Conservation (phyloP, 352 stramenopile genomes). For the Globisporangium splendens region DNA sequence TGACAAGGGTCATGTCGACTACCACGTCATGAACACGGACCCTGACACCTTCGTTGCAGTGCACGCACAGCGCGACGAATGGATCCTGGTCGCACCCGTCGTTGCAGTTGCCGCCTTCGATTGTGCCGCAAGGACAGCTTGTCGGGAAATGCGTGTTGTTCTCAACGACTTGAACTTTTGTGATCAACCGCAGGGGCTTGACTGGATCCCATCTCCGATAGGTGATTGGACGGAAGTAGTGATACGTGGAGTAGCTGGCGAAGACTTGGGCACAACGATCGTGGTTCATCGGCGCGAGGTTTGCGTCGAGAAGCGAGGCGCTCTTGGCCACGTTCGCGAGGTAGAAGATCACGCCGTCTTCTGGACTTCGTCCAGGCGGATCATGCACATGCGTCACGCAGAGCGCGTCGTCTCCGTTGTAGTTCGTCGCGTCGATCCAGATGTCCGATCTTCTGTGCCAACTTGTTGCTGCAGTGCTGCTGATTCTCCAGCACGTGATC, state of each 20-base stretch:
- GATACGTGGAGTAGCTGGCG: not conserved
- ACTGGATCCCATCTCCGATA: not conserved
- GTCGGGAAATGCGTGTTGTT: not conserved
- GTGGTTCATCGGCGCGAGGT: too few relatives aligned
- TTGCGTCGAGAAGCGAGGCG: too few relatives aligned
- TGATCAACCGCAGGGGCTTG: constrained; percentile 1
- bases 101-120: not conserved
- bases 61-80: not conserved
- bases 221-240: not conserved
- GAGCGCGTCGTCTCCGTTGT: too few relatives aligned
- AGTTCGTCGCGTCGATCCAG: too few relatives aligned
- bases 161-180: not conserved
- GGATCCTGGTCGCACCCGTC: not conserved
- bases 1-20: too few relatives aligned
- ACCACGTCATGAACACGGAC: too few relatives aligned
- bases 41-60: not conserved
- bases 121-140: not conserved
- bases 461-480: too few relatives aligned
- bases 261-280: not conserved
- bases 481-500: not conserved
- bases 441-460: too few relatives aligned
- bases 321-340: not conserved
- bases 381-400: too few relatives aligned
- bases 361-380: too few relatives aligned
- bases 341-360: not conserved